Base-by-base conservation (phyloP, 495 filamentous ascomycete genomes). In the Evernia prunastri region DNA sequence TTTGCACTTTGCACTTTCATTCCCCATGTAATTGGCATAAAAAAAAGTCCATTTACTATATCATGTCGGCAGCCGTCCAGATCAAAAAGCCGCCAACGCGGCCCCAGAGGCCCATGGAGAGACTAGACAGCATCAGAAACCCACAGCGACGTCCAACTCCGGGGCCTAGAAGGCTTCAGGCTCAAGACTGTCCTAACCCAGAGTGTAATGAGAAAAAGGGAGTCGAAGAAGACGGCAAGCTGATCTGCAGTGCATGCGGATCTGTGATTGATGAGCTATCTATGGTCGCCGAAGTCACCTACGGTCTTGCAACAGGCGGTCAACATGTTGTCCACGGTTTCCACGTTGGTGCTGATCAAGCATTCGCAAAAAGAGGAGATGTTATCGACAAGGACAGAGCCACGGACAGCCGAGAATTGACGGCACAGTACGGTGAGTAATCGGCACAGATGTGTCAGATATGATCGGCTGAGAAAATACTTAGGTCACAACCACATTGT, bases 291-390 rank as follows among this genome's bases (percentile, higher is more conserved):
- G 94, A 98, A 70, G 82, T 97, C 59, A 86, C 85, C 8, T 98
- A 97, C 69, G 91, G 91, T 58, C 91, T 97, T 75, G 86, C 81
- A 45, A 80, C 87, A 1, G 83, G 82, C 31, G 94, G 94, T 68
- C 92, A 90, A 58, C 91, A 93, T 37, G 82, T 92, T n/a, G 89
- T 96, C 13, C 91, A 96, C 71, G 94, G 94, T 67, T 89, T 84
- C 58, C 92, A 86, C 77, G 83, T 98, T 58, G 89, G 86, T 45
- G 90, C 90, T 64, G 88, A 89, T 73, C 89, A 95, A 70, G 82
- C 82, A 37, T 81, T 86, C 76, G 85, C 84, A 29, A 80, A 80
- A 58, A 85, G 82, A 69, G 79, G 79, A 67, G 87, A 86, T 17
- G 74, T 79, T 2, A 79, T 80, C 13, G 62, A 54, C 15, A 82